Evolutionary conservation across 345 rosid species (phyloP), one percentile per base, ranked within the genome.

Genomic region (Microcos paniculata): DNA sequence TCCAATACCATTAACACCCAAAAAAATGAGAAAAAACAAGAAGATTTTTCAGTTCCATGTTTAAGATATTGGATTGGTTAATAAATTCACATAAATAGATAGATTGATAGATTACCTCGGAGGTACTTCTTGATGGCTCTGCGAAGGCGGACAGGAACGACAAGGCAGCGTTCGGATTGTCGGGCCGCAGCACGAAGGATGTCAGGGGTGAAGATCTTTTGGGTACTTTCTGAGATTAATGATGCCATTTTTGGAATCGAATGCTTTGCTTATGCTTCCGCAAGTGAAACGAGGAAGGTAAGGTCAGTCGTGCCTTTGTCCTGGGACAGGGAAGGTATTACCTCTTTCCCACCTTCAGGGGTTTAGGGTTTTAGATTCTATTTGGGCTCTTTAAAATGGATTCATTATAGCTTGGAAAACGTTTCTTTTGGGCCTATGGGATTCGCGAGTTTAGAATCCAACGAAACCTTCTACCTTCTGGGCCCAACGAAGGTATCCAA

Each of bases 51-150:
- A 3, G 1, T 12, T 24, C 16, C 12, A 72, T 9, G 26, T 24
- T 23, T 14, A 43, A 59, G 15, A 59, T 16, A 58, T 19, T n/a
- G 45, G 28, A 45, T 1, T 61, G 30, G 13, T 26, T 14, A 62
- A 2, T 4, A 38, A 26, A 24, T 46, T 33, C 11, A 61, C 19
- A 30, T 26, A 30, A 21, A 62, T n/a, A 19, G 21, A 19, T 51
- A 43, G 23, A n/a, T n/a, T n/a, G n/a, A 31, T 16, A 24, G 72
- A 30, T 69, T 28, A 43, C 97, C 98, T 72, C 90, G 91, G 76
- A 96, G 85, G 81, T 87, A 91, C 79, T 77, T 88, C 78, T 92
- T 90, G 56, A 96, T 96, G 46, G 99, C 99, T 48, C 94, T 89
- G 66, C 96, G 94, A 79, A 96, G 99, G 71, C 88, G 85, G 61